Conservation (phyloP, 2,329 filamentous ascomycete genomes). For the Beauveria medogensis region DNA sequence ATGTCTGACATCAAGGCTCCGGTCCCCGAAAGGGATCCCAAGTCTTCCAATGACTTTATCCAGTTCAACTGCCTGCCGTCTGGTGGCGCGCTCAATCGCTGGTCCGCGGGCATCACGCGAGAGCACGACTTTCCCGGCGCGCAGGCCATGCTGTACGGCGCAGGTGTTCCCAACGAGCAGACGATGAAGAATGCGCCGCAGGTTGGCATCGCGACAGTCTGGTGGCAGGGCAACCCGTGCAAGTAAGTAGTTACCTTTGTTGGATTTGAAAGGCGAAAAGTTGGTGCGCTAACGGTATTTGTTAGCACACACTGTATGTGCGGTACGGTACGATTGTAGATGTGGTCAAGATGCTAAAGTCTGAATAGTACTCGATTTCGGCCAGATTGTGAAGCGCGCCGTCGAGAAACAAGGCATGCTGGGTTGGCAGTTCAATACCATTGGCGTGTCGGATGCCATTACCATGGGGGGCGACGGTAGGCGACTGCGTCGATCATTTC, state of each 20-base stretch:
- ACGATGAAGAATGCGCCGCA: conserved; percentile 88
- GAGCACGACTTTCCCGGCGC: conserved; percentile 88
- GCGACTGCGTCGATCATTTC: conserved; percentile 12
- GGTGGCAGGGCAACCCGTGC: conserved; percentile 98
- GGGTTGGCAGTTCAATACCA: conserved; percentile 89
- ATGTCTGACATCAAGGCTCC: background rate
- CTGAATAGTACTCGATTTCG: conserved; percentile 66
- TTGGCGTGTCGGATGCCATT: conserved; percentile 83
- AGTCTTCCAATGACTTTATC: conserved; percentile 44
- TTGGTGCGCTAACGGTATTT: background rate
- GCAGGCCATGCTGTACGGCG: conserved; percentile 93
- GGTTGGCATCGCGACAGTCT: conserved; percentile 83
- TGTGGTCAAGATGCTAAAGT: background rate
- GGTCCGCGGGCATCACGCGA: conserved; percentile 73
- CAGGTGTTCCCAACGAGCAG: conserved; percentile 73
- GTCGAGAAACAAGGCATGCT: conserved; percentile 80
- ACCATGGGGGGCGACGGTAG: conserved; percentile 89
- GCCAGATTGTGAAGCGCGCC: conserved; percentile 76
- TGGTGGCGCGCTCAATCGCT: conserved; percentile 64
- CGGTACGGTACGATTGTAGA: background rate
- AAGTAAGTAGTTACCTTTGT: conserved; percentile 50
- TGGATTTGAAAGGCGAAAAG: no score
- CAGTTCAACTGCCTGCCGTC: conserved; percentile 44
- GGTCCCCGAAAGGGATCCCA: conserved; percentile 26
- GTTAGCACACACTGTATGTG: conserved; percentile 34